phyloP scores from a whole-genome alignment of 768 basidiomycete species.

The Ephemerocybe angulata region DNA sequence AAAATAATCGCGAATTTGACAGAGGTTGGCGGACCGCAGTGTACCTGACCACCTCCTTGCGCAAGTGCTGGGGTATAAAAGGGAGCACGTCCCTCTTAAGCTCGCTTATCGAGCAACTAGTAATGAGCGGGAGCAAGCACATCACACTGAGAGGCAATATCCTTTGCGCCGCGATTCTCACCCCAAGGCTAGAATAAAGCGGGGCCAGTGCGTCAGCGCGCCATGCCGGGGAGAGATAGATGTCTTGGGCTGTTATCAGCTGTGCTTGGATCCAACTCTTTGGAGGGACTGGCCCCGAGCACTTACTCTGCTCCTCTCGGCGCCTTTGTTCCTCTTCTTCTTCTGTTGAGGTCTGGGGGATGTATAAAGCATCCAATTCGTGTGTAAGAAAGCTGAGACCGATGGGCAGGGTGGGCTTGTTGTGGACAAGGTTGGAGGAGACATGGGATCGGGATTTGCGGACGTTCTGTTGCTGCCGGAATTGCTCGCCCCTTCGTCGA shows the following conservation, averaged over 20 bases:
- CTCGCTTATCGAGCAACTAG: conserved; percentile 36
- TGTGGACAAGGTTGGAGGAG: conserved; percentile 22
- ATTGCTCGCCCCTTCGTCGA: conserved; percentile 61
- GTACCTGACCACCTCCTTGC: conserved; percentile 55
- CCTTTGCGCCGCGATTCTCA: background rate
- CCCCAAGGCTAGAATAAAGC: conserved; percentile 35
- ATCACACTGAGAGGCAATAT: conserved; percentile 53
- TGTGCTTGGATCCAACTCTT: conserved; percentile 48
- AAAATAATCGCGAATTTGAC: conserved; percentile 43
- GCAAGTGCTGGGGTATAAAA: conserved; percentile 55
- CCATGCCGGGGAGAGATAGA: conserved; percentile 38
- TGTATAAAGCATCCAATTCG: conserved; percentile 15
- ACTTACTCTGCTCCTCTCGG: conserved; percentile 9
- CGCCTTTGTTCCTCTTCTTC: background rate
- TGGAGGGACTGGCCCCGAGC: conserved; percentile 51
- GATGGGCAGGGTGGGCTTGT: conserved; percentile 44
- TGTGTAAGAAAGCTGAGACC: conserved; percentile 27
- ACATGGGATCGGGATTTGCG: conserved; percentile 33
- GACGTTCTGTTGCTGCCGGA: conserved; percentile 59
- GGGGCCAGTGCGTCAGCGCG: conserved; percentile 55
- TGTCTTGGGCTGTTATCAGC: conserved; percentile 24
- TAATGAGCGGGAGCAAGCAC: conserved; percentile 52
- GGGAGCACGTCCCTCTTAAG: conserved; percentile 44
- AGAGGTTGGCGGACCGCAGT: conserved; percentile 58
- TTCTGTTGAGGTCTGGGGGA: conserved; percentile 5